Evolutionary conservation across 1,284 basidiomycete species (phyloP).

Genomic region (Puccinia polysora): DNA sequence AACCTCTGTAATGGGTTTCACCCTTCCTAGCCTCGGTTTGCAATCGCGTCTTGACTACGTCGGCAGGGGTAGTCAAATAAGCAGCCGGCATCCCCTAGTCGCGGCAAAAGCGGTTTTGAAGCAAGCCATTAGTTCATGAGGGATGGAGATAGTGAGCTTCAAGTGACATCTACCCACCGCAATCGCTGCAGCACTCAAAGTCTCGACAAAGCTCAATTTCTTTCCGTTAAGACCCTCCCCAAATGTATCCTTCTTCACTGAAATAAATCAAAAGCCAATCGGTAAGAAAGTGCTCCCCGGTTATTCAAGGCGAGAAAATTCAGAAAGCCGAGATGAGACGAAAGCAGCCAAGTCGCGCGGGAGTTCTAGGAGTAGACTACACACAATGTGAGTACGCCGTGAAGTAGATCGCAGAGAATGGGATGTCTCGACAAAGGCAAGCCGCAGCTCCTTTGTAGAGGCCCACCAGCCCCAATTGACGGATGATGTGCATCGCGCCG

Average conservation of each 20-base stretch:
- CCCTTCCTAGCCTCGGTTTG: conserved; percentile 93
- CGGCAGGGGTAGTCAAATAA: conserved; percentile 58
- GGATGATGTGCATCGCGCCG: conserved; percentile 86
- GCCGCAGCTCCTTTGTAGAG: conserved; percentile 86
- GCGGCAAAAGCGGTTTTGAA: not conserved
- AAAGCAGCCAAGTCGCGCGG: too few relatives aligned
- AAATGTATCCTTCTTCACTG: conserved; percentile 80
- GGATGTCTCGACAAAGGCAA: conserved; percentile 80
- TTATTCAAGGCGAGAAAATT: too few relatives aligned
- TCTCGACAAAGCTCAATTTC: conserved; percentile 83
- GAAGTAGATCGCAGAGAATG: conserved; percentile 63
- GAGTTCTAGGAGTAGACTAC: too few relatives aligned
- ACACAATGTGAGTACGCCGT: conserved; percentile 64
- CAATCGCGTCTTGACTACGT: conserved; percentile 97
- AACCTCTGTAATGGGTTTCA: conserved; percentile 85
- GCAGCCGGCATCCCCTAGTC: conserved; percentile 44
- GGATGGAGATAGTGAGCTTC: conserved; percentile 48
- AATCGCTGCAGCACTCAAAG: conserved; percentile 70
- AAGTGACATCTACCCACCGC: conserved; percentile 48
- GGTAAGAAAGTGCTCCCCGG: too few relatives aligned
- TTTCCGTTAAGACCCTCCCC: conserved; percentile 93
- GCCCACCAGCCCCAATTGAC: conserved; percentile 83
- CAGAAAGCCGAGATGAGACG: too few relatives aligned
- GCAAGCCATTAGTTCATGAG: conserved; percentile 47
- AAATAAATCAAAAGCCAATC: conserved; percentile 8